A percentile compares a stretch with the other conserved stretches of the same genome.
phyloP scores from a whole-genome alignment of 2,329 filamentous ascomycete genomes.

The Aciculosporium take region DNA sequence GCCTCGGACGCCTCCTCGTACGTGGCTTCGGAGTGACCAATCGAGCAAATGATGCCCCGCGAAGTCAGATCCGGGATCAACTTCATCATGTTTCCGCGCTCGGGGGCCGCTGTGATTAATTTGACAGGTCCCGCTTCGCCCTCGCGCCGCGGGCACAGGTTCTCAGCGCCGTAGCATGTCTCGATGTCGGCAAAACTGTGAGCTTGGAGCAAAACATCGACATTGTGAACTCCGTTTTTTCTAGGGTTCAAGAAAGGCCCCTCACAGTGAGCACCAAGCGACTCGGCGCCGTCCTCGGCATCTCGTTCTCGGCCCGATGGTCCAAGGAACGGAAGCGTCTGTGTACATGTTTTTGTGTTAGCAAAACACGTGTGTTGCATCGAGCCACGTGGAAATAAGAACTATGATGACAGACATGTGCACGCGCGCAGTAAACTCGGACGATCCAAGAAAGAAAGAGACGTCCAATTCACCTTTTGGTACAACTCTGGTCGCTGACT shows the following conservation, averaged over 20 bases:
- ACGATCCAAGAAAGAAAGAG: background rate
- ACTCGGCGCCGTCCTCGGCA: constrained; percentile 62
- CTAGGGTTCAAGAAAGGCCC: constrained; percentile 73
- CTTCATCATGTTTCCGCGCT: constrained; percentile 54
- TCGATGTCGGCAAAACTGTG: constrained; percentile 51
- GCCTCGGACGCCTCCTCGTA: constrained; percentile 67
- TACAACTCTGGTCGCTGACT: constrained; percentile 74
- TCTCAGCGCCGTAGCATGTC: constrained; percentile 56
- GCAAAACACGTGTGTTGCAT: background rate
- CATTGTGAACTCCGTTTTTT: constrained; percentile 78
- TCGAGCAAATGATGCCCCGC: constrained; percentile 59
- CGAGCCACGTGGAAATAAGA: background rate
- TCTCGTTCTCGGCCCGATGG: constrained; percentile 49
- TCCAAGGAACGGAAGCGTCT: constrained; percentile 62
- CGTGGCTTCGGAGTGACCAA: constrained; percentile 77
- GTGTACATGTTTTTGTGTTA: background rate
- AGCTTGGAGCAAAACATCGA: constrained; percentile 53
- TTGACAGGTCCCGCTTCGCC: constrained; percentile 40
- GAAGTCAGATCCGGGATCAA: constrained; percentile 53
- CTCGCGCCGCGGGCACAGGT: constrained; percentile 34
- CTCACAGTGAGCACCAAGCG: constrained; percentile 80
- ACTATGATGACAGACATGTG: background rate
- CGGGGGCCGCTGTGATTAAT: constrained; percentile 78
- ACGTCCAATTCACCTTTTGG: constrained; percentile 40
- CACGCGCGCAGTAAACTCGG: background rate